Percentiles rank a stretch among this genome's conserved stretches.
Evolutionary conservation across 1,139 yeast species (phyloP).

Genomic region (Geotrichum aggregatum): DNA sequence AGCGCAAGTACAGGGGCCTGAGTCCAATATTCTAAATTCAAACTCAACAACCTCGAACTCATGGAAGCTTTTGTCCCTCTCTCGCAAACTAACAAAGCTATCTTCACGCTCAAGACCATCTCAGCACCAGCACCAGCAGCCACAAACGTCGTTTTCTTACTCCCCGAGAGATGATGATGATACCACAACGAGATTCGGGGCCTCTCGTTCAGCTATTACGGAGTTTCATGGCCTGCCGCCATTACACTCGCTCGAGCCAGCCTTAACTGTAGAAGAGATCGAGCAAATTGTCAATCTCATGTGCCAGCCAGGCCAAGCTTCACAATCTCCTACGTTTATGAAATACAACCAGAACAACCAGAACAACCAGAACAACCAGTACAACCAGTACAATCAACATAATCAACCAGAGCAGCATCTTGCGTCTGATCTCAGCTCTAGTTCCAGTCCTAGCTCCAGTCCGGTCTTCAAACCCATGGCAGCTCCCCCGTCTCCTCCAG

Average conservation of each 20-base stretch:
- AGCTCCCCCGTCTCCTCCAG: too few species aligned
- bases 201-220: neutral
- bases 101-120: neutral
- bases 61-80: constrained; percentile 7
- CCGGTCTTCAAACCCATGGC: too few species aligned
- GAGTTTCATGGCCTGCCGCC: constrained; percentile 12
- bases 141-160: constrained; percentile 3
- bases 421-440: too few species aligned
- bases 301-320: constrained; percentile 1
- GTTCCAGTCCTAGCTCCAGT: too few species aligned
- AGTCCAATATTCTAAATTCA: too few species aligned
- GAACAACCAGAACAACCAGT: too few species aligned
- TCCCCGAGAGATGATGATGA: constrained; percentile 4
- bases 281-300: constrained; percentile 6
- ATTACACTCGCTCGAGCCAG: neutral
- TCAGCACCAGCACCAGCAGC: constrained; percentile 1
- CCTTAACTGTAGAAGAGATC: constrained; percentile 3
- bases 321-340: constrained; percentile 10
- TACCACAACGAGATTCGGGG: constrained; percentile 3
- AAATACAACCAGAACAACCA: constrained; percentile 13
- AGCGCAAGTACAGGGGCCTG: too few species aligned
- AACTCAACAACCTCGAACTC: too few species aligned
- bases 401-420: too few species aligned
- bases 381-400: neutral
- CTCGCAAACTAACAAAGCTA: neutral